phyloP scores from a whole-genome alignment of 225 moss, liverwort and hornwort species.

The Neckera pumila region DNA sequence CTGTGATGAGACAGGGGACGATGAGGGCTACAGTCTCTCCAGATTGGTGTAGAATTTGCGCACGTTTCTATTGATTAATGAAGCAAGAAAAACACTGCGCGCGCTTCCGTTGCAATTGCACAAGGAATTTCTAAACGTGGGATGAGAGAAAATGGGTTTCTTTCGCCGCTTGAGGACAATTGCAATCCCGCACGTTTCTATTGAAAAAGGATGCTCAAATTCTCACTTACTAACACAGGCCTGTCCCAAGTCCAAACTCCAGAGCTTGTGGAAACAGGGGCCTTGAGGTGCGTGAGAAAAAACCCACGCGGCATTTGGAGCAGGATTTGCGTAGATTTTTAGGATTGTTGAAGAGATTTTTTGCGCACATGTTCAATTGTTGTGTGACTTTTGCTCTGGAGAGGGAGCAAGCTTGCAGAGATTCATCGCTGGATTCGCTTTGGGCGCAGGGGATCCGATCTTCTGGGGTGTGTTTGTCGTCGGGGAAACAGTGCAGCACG shows the following conservation, averaged over 20 bases:
- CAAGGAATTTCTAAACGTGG: not conserved
- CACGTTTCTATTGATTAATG: not conserved
- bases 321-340: not conserved
- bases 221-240: not conserved
- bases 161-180: not conserved
- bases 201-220: not conserved
- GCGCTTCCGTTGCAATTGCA: not conserved
- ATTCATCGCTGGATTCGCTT: not conserved
- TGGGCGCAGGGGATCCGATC: not conserved
- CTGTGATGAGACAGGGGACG: not conserved
- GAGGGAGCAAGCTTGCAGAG: not conserved
- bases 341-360: not conserved
- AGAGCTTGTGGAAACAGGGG: not conserved
- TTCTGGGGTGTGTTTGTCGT: not conserved
- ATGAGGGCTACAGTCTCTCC: not conserved
- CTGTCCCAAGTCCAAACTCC: not conserved
- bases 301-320: not conserved
- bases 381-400: not conserved
- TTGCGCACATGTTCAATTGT: not conserved
- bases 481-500: not conserved
- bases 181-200: not conserved
- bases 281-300: not conserved
- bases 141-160: not conserved
- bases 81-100: not conserved
- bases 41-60: not conserved